Evolutionary conservation across 345 rosid species (phyloP), one percentile per base, ranked within the genome.

Genomic region (Turnera subulata): DNA sequence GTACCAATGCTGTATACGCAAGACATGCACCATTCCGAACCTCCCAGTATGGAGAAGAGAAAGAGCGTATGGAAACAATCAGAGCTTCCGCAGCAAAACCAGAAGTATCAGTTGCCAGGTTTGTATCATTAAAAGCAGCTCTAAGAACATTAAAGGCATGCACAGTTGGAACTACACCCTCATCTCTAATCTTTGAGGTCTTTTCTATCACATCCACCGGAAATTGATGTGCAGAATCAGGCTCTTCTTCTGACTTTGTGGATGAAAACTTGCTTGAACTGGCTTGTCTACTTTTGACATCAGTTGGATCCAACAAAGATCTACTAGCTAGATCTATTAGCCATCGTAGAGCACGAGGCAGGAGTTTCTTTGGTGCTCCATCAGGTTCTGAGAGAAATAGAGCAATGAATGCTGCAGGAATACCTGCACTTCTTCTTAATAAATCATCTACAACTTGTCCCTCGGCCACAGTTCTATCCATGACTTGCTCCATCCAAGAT

Each of bases 11-110:
- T 70, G 96, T 92, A 68, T 84, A 92, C 43, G 96, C 91, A 48
- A 80, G 82, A 61, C 95, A 84, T 62, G 98, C 98, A 78, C 96
- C 83, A 75, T 92, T 92, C 50, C 96, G 77, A 33, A 92, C 82
- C 82, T 92, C 98, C 98, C 96, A 92, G 72, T 89, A 89, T 49
- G 93, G 86, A 35, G 98, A 92, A 73, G 96, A 86, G 73, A 89
- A 92, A 18, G 96, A 85, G 38, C 84, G 72, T 64, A 92, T 73
- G 57, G 98, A 67, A 67, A 80, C 68, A 68, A 86, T 83, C 80
- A 92, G 73, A 25, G 95, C 95, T 73, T 89, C 98, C 2, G 96
- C 96, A 48, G 95, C 80, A 73, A 92, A 92, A 44, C 96, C 96
- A 59, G 98, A 92, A 57, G 93, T 84, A 77, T 92, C 96, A 59